Conservation (phyloP, 371 early-diverging fungal genomes). For the Lichtheimia ramosa region DNA sequence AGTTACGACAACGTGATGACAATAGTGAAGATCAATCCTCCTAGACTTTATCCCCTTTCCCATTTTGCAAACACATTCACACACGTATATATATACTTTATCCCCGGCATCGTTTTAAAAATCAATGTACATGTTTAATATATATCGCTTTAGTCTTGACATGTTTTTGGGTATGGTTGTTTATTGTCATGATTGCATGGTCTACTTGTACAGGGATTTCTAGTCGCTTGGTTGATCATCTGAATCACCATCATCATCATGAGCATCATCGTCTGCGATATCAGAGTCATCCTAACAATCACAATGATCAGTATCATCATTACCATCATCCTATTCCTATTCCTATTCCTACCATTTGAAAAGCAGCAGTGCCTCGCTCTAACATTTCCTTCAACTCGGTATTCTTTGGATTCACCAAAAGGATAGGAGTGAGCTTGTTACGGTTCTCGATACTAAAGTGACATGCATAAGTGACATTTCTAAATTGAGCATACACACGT, state of each 20-base stretch:
- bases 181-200: too few relatives aligned
- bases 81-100: too few relatives aligned
- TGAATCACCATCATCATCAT: conserved; percentile 5
- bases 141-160: too few relatives aligned
- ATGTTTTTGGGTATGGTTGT: too few relatives aligned
- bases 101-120: too few relatives aligned
- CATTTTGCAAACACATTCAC: too few relatives aligned
- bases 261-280: conserved; percentile 14
- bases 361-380: conserved; percentile 22
- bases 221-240: conserved; percentile 13
- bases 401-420: conserved; percentile 30
- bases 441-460: conserved; percentile 34
- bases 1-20: conserved; percentile 53
- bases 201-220: not conserved
- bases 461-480: not conserved
- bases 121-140: too few relatives aligned
- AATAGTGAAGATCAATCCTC: conserved; percentile 11
- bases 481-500: not conserved
- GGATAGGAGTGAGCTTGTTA: conserved; percentile 34
- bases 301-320: not conserved
- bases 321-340: not conserved
- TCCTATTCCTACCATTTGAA: conserved; percentile 33
- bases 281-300: conserved; percentile 12
- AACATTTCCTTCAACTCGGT: conserved; percentile 28
- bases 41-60: too few relatives aligned